Evolutionary conservation across 768 basidiomycete species (phyloP).

Genomic region (Russula emetica): DNA sequence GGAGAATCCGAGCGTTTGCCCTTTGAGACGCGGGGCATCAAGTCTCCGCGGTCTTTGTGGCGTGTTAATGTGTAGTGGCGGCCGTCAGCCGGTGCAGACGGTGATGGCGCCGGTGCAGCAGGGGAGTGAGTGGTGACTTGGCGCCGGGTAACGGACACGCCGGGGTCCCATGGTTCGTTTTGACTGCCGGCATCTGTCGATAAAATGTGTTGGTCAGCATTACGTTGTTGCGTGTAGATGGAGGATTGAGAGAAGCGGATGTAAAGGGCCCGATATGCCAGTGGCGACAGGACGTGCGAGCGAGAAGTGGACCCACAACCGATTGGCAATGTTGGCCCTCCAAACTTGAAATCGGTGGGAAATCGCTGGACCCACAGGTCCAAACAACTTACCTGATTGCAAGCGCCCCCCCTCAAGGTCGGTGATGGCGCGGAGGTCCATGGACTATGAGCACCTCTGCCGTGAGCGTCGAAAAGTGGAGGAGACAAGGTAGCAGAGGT

Average conservation of each 20-base stretch:
- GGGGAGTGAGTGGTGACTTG: not conserved
- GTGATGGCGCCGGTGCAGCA: constrained; percentile 1
- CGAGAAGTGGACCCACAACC: constrained; percentile 24
- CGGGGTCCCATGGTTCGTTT: constrained; percentile 9
- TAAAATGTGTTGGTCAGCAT: constrained; percentile 16
- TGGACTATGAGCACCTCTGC: constrained; percentile 1
- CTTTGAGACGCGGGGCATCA: not conserved
- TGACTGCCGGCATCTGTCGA: not conserved
- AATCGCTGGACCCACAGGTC: constrained; percentile 25
- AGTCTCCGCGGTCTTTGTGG: constrained; percentile 7
- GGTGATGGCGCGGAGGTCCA: constrained; percentile 24
- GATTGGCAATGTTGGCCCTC: constrained; percentile 12
- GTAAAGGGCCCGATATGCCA: not conserved
- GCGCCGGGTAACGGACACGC: constrained; percentile 2
- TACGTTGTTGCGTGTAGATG: constrained; percentile 8
- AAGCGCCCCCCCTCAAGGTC: constrained; percentile 20
- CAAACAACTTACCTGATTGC: constrained; percentile 26
- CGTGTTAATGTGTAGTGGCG: not conserved
- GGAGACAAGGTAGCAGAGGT: not conserved
- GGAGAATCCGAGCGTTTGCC: not conserved
- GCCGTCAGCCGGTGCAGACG: not conserved
- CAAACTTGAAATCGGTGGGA: constrained; percentile 9
- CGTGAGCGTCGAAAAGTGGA: not conserved
- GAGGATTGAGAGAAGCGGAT: constrained; percentile 9
- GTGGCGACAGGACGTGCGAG: not conserved